These are phyloP conservation scores for Onygenales sp. DNA, from an alignment of 2,329 filamentous ascomycete species.

Conservation along the genomic window DNA sequence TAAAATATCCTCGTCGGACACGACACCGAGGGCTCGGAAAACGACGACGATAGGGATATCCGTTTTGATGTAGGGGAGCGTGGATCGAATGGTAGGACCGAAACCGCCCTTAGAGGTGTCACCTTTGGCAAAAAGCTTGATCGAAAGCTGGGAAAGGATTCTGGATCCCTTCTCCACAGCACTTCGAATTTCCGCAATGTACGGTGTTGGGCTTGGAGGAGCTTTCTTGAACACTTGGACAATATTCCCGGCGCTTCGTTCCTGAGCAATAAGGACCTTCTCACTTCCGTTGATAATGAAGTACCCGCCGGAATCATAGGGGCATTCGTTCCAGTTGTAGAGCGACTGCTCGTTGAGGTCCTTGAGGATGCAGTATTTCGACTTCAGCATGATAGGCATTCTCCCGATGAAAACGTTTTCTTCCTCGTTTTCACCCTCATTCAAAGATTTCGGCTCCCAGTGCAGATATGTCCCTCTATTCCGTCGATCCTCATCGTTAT, in stretches of 20 bases:
- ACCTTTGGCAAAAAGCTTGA: conserved; percentile 83
- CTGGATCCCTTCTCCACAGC: conserved; percentile 93
- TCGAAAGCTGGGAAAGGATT: conserved; percentile 81
- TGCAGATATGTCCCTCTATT: conserved; percentile 33
- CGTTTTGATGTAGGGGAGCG: conserved; percentile 84
- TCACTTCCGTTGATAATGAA: conserved; percentile 99
- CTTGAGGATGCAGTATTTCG: conserved; percentile 83
- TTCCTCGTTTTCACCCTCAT: conserved; percentile 47
- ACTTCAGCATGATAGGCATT: conserved; percentile 96
- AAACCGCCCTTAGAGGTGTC: conserved; percentile 69
- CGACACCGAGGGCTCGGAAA: conserved; percentile 88
- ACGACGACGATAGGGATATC: conserved; percentile 93
- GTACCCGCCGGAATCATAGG: conserved; percentile 96
- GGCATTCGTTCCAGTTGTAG: conserved; percentile 90
- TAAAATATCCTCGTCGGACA: conserved; percentile 94
- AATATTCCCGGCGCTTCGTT: conserved; percentile 94
- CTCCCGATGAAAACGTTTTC: conserved; percentile 87
- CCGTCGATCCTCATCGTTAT: conserved; percentile 42
- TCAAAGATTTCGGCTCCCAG: conserved; percentile 37
- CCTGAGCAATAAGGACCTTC: conserved; percentile 95
- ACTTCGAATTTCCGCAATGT: conserved; percentile 91
- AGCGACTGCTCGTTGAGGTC: conserved; percentile 75
- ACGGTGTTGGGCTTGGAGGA: conserved; percentile 80
- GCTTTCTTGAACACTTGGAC: conserved; percentile 99
- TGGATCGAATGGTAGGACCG: conserved; percentile 81